A percentile compares a stretch with the other conserved stretches of the same genome.
Conservation (phyloP, 768 basidiomycete species). For the Suillus americanus region DNA sequence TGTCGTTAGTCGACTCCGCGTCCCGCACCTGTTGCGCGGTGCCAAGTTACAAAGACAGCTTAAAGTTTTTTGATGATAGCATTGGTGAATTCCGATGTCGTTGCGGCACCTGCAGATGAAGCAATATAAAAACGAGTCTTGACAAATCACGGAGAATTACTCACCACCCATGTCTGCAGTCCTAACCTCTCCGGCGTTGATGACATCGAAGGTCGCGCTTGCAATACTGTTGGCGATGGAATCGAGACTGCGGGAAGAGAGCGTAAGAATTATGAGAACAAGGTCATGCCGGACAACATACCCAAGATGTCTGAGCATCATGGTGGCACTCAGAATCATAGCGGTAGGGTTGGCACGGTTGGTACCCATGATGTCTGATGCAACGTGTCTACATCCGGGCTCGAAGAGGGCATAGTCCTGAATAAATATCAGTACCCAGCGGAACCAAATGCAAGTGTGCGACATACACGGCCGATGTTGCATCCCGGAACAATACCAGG, state of each 20-base stretch:
- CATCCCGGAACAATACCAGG: constrained; percentile 98
- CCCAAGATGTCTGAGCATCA: constrained; percentile 97
- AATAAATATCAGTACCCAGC: constrained; percentile 11
- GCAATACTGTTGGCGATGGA: constrained; percentile 93
- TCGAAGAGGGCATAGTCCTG: constrained; percentile 98
- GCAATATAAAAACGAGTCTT: constrained; percentile 8
- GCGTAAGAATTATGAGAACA: constrained; percentile 15
- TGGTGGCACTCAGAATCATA: constrained; percentile 95
- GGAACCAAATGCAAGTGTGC: not conserved
- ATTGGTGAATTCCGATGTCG: constrained; percentile 93
- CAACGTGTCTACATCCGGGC: constrained; percentile 95
- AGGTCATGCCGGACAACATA: constrained; percentile 38
- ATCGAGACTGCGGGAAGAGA: constrained; percentile 64
- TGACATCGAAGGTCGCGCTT: constrained; percentile 87
- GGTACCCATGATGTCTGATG: constrained; percentile 94
- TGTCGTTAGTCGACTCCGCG: not conserved
- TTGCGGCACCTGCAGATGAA: constrained; percentile 63
- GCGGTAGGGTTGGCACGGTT: constrained; percentile 97
- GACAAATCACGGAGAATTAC: constrained; percentile 25
- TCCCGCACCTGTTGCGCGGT: not conserved
- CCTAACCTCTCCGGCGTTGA: constrained; percentile 82
- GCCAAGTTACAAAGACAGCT: constrained; percentile 6
- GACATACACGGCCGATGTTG: constrained; percentile 87
- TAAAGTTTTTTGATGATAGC: constrained; percentile 85
- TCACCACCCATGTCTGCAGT: constrained; percentile 95